phyloP scores from a whole-genome alignment of 257 asterid genomes.

The Salvia splendens region DNA sequence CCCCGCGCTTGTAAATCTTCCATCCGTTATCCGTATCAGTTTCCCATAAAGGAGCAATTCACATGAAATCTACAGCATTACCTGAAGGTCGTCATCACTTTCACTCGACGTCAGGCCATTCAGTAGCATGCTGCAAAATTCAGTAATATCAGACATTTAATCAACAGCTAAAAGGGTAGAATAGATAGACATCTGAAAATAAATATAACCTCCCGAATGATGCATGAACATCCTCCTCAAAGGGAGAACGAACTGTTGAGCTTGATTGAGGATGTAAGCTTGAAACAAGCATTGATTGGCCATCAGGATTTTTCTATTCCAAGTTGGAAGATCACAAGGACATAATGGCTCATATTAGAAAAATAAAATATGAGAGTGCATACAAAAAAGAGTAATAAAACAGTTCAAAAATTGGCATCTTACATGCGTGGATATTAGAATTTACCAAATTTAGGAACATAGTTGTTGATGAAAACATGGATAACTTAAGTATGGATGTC shows the following conservation, averaged over 20 bases:
- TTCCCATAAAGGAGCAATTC: not conserved
- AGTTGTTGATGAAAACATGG: not conserved
- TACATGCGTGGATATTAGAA: not conserved
- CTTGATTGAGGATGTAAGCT: conserved; percentile 79
- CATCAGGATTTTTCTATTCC: conserved; percentile 77
- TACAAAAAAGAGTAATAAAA: conserved; percentile 14
- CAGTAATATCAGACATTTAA: conserved; percentile 27
- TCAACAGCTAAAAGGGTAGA: conserved; percentile 21
- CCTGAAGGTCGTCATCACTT: conserved; percentile 92
- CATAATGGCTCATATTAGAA: conserved; percentile 13
- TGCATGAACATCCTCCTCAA: conserved; percentile 81
- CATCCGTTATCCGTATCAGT: too few species aligned
- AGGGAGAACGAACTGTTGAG: conserved; percentile 55
- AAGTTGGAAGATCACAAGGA: conserved; percentile 25
- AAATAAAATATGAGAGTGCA: not conserved
- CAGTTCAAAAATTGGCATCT: conserved; percentile 2
- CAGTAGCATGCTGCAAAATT: conserved; percentile 81
- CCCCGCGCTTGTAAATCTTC: too few species aligned
- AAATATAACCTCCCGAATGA: conserved; percentile 80
- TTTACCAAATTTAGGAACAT: not conserved
- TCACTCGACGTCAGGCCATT: conserved; percentile 82
- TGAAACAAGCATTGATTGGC: conserved; percentile 86
- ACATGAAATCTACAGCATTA: conserved; percentile 32
- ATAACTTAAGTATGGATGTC: not conserved
- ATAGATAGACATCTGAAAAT: conserved; percentile 13